These are phyloP conservation scores for Juglanconis juglandina DNA, from an alignment of 2,329 filamentous ascomycete genomes.

Conservation along the genomic window DNA sequence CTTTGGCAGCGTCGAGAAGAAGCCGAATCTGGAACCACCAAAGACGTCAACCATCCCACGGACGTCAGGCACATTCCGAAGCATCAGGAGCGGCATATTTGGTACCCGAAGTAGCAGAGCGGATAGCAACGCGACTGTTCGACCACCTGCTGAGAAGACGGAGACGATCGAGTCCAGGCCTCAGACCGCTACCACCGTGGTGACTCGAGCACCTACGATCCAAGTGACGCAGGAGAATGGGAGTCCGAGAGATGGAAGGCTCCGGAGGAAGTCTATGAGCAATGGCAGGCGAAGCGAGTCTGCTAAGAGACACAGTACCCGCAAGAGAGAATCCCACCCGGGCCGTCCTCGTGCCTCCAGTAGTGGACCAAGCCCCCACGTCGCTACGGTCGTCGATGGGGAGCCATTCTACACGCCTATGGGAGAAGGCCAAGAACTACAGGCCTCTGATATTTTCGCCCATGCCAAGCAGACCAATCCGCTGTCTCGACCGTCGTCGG, in stretches of 20 bases:
- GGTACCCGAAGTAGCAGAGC: slow-evolving; percentile 45
- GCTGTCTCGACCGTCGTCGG: slow-evolving; percentile 41
- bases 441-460: slow-evolving; percentile 42
- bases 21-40: slow-evolving; percentile 33
- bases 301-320: slow-evolving; percentile 48
- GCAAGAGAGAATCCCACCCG: slow-evolving; percentile 49
- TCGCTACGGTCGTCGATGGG: slow-evolving; percentile 44
- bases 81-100: slow-evolving; percentile 73
- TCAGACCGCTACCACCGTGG: slow-evolving; percentile 43
- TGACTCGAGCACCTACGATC: slow-evolving; percentile 61
- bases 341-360: slow-evolving; percentile 46
- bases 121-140: slow-evolving; percentile 31
- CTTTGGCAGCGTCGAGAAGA: slow-evolving; percentile 61
- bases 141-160: slow-evolving; percentile 31
- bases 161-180: slow-evolving; percentile 31
- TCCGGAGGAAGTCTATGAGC: slow-evolving; percentile 34
- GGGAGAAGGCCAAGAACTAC: slow-evolving; percentile 32
- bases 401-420: slow-evolving; percentile 50
- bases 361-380: slow-evolving; percentile 36
- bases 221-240: slow-evolving; percentile 69
- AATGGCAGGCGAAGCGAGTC: slow-evolving; percentile 45
- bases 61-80: slow-evolving; percentile 68
- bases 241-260: slow-evolving; percentile 34
- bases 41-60: slow-evolving; percentile 57
- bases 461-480: slow-evolving; percentile 34